phyloP scores from a whole-genome alignment of 768 basidiomycete genomes.

The Pleurotus sapidus region DNA sequence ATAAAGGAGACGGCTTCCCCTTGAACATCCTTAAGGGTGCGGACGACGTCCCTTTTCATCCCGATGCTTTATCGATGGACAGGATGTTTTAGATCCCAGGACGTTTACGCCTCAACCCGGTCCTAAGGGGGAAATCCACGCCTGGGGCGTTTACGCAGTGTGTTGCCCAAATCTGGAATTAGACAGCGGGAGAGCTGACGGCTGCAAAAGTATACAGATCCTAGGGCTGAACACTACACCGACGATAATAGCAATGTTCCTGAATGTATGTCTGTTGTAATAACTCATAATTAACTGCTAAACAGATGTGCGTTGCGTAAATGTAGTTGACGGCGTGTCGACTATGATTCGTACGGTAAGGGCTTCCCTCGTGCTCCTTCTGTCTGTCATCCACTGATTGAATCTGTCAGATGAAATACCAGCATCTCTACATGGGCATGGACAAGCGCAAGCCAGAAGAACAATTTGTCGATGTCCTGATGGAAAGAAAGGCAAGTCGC shows the following conservation, averaged over 20 bases:
- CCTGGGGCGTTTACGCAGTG: slow-evolving; percentile 27
- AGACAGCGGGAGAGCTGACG: neutral
- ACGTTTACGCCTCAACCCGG: slow-evolving; percentile 18
- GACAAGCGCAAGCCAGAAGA: slow-evolving; percentile 15
- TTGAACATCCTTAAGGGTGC: slow-evolving; percentile 23
- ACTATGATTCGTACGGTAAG: slow-evolving; percentile 17
- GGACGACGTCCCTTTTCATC: neutral
- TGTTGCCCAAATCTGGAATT: neutral
- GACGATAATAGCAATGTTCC: neutral
- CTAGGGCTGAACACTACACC: slow-evolving; percentile 1
- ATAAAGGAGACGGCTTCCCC: slow-evolving; percentile 21
- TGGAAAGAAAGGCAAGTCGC: slow-evolving; percentile 20
- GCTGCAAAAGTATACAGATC: slow-evolving; percentile 3
- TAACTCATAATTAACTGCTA: neutral
- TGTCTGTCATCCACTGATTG: neutral
- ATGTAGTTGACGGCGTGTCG: slow-evolving; percentile 16
- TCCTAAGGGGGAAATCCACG: slow-evolving; percentile 23
- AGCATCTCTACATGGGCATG: slow-evolving; percentile 11
- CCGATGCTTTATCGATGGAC: neutral
- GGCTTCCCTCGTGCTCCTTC: neutral
- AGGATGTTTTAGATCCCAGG: slow-evolving; percentile 16
- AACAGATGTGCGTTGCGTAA: neutral
- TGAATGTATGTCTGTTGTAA: neutral
- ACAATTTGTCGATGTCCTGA: slow-evolving; percentile 21
- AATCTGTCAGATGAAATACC: slow-evolving; percentile 14